phyloP scores from a whole-genome alignment of 345 rosid genomes.

The Citrus unshiu region DNA sequence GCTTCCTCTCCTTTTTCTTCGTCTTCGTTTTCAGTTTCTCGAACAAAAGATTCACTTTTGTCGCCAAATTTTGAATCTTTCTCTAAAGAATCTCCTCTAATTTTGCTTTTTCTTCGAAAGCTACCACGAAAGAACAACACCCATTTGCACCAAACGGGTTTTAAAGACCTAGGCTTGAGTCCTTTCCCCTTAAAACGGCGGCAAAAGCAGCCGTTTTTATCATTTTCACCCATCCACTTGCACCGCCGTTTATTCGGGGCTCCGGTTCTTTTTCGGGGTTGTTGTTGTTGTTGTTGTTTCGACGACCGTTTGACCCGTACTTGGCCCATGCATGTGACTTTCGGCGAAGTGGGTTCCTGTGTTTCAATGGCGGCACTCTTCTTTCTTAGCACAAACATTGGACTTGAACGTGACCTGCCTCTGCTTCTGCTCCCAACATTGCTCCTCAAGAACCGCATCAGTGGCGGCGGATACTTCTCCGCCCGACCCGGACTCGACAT shows the following conservation, averaged over 20 bases:
- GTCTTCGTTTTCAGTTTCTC: constrained; percentile 5
- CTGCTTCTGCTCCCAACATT: constrained; percentile 67
- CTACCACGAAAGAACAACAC: constrained; percentile 17
- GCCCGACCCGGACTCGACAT: constrained; percentile 87
- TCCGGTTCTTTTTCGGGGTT: constrained; percentile 24
- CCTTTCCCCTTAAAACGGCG: constrained; percentile 15
- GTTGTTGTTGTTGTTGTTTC: constrained; percentile 23
- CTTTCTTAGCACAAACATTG: constrained; percentile 65
- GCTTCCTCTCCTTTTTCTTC: constrained; percentile 22
- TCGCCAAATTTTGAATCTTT: constrained; percentile 27
- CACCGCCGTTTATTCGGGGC: constrained; percentile 28
- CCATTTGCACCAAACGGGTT: constrained; percentile 45
- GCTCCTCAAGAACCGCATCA: constrained; percentile 75
- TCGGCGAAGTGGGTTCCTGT: constrained; percentile 89
- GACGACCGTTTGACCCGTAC: constrained; percentile 64
- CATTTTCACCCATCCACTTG: constrained; percentile 27
- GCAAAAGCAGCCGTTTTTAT: constrained; percentile 28
- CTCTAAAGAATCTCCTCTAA: constrained; percentile 24
- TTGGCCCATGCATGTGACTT: constrained; percentile 98
- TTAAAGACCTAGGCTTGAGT: constrained; percentile 27
- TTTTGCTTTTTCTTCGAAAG: constrained; percentile 24
- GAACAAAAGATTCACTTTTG: constrained; percentile 14
- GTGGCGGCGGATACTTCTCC: constrained; percentile 81
- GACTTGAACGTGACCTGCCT: constrained; percentile 81
- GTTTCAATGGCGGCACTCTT: constrained; percentile 53